These are phyloP conservation scores for Corrigiola litoralis DNA, from an alignment of 179 eudicot species.

Conservation along the genomic window DNA sequence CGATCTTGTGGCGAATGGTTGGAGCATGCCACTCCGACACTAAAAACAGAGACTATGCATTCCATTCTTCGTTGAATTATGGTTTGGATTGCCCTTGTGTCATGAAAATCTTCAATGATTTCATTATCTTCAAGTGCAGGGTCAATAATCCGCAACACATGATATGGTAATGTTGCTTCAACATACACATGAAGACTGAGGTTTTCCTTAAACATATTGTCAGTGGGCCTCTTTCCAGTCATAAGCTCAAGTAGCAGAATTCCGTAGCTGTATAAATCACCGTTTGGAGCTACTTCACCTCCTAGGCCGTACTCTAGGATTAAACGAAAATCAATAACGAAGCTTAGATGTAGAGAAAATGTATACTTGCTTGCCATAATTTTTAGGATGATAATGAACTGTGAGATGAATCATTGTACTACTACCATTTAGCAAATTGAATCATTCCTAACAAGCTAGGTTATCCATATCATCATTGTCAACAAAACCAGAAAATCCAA, in stretches of 20 bases:
- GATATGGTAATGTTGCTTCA: constrained; percentile 12
- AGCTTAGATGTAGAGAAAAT: no score
- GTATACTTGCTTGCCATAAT: no score
- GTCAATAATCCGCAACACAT: constrained; percentile 2
- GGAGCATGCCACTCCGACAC: constrained; percentile 14
- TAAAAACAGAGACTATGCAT: constrained; percentile 11
- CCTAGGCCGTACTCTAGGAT: no score
- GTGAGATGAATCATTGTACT: no score
- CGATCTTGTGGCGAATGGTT: constrained; percentile 18
- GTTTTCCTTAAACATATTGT: constrained; percentile 15
- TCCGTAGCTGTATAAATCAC: no score
- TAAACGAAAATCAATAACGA: no score
- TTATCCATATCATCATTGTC: no score
- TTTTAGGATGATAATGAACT: no score
- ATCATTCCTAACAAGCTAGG: no score
- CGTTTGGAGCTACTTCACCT: no score
- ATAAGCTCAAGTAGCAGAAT: no score
- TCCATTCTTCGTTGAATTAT: not conserved
- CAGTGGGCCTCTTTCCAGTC: constrained; percentile 1
- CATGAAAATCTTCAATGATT: not conserved
- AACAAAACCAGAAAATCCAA: not conserved
- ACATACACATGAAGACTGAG: constrained; percentile 21
- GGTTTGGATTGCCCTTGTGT: not conserved
- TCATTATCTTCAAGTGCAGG: constrained; percentile 3
- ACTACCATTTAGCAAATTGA: no score